Conservation (phyloP, 1,139 yeast species). For the Kluyveromyces sp. region DNA sequence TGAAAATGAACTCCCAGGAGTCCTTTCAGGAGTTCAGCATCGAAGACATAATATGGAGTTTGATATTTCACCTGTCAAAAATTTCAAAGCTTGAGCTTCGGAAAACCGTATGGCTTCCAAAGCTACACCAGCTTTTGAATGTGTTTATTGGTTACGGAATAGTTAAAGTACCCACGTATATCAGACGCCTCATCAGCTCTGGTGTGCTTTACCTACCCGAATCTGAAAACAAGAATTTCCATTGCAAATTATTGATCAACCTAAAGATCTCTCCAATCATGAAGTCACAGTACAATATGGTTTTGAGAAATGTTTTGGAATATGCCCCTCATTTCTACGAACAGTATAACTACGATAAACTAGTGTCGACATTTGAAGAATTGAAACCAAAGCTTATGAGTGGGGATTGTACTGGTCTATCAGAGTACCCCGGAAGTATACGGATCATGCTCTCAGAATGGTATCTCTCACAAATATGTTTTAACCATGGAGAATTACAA, state of each 20-base stretch:
- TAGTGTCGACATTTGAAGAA: conserved; percentile 19
- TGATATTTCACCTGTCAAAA: conserved; percentile 29
- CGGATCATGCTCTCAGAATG: conserved; percentile 30
- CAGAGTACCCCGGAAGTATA: conserved; percentile 21
- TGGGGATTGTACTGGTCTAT: conserved; percentile 10
- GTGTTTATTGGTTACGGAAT: conserved; percentile 29
- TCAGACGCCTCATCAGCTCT: conserved; percentile 73
- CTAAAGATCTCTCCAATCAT: conserved; percentile 34
- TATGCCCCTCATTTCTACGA: conserved; percentile 25
- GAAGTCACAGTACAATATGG: conserved; percentile 34
- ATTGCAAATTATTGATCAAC: conserved; percentile 32
- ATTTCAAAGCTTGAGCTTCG: conserved; percentile 14
- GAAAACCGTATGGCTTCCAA: conserved; percentile 15
- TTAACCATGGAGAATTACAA: conserved; percentile 13
- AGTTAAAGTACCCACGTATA: conserved; percentile 53
- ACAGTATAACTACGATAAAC: conserved; percentile 24
- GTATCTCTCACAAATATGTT: conserved; percentile 27
- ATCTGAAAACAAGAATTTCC: conserved; percentile 32
- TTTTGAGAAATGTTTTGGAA: conserved; percentile 34
- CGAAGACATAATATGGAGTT: conserved; percentile 30
- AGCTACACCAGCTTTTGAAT: conserved; percentile 23
- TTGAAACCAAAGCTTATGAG: conserved; percentile 16
- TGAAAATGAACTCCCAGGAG: conserved; percentile 27
- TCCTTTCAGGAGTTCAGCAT: conserved; percentile 28
- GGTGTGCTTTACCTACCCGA: conserved; percentile 57